These are phyloP conservation scores for Pinus tabuliformis DNA, from an alignment of 75 land plant genomes.

Conservation along the genomic window DNA sequence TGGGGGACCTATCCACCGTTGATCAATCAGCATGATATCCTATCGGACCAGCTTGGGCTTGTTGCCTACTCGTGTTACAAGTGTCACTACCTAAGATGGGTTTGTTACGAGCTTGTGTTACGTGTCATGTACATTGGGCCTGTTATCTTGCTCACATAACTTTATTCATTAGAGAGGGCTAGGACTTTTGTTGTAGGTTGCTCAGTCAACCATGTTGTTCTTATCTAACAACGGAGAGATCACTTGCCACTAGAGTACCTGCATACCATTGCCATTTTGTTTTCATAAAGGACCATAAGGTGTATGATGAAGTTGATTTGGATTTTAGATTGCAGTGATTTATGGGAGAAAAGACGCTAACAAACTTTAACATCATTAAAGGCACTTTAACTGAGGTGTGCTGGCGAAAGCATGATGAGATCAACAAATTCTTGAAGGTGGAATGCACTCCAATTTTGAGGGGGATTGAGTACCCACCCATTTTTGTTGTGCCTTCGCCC, in stretches of 20 bases:
- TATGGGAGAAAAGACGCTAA: conserved; percentile 66
- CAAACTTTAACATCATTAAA: conserved; percentile 62
- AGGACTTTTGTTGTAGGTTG: too few relatives aligned
- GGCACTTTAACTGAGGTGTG: conserved; percentile 74
- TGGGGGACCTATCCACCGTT: too few relatives aligned
- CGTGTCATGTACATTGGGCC: too few relatives aligned
- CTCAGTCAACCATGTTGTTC: conserved; percentile 9
- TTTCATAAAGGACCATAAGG: conserved; percentile 37
- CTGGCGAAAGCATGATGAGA: conserved; percentile 84
- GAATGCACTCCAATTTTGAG: conserved; percentile 81
- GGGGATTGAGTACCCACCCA: conserved; percentile 63
- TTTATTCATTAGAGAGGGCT: too few relatives aligned
- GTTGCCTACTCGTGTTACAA: too few relatives aligned
- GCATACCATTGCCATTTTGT: conserved; percentile 74
- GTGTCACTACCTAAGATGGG: too few relatives aligned
- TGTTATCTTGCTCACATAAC: too few relatives aligned
- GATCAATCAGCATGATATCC: too few relatives aligned
- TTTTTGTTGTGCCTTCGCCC: conserved; percentile 81
- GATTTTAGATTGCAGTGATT: conserved; percentile 75
- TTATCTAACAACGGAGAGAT: conserved; percentile 70
- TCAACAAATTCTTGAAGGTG: conserved; percentile 77
- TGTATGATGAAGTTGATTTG: conserved; percentile 39
- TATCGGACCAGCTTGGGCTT: too few relatives aligned
- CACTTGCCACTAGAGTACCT: conserved; percentile 69
- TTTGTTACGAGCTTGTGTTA: too few relatives aligned